Conservation (phyloP, 129 eudicot genomes). For the Calendula officinalis region DNA sequence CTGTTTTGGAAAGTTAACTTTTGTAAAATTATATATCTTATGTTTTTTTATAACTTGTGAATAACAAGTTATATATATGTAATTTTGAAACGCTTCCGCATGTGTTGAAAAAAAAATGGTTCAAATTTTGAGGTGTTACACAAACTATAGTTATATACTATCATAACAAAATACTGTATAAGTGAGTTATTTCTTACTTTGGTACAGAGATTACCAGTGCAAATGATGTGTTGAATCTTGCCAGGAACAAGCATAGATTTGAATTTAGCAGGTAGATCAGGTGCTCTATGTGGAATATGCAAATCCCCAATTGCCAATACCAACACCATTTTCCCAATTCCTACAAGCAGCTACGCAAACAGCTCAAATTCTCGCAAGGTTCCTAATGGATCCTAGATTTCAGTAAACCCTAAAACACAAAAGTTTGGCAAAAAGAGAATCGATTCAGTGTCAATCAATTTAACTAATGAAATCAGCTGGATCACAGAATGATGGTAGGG, state of each 20-base stretch:
- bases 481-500: slow-evolving; percentile 21
- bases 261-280: slow-evolving; percentile 94
- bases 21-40: too few species aligned
- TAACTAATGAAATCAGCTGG: slow-evolving; percentile 16
- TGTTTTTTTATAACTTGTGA: too few species aligned
- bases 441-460: slow-evolving; percentile 5
- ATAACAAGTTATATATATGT: too few species aligned
- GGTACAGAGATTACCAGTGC: slow-evolving; percentile 89
- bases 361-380: too few species aligned
- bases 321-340: slow-evolving; percentile 58
- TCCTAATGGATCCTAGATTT: slow-evolving; percentile 16
- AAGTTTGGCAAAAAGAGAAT: background rate
- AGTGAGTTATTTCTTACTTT: slow-evolving; percentile 40
- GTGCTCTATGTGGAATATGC: slow-evolving; percentile 93
- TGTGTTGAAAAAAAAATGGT: too few species aligned
- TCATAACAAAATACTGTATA: background rate
- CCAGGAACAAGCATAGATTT: slow-evolving; percentile 99
- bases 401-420: slow-evolving; percentile 22
- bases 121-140: too few species aligned
- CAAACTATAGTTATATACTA: too few species aligned
- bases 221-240: slow-evolving; percentile 88
- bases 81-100: too few species aligned
- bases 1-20: too few species aligned
- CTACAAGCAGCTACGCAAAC: slow-evolving; percentile 4
- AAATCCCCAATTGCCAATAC: slow-evolving; percentile 95